Conservation (phyloP, 1,284 basidiomycete genomes). For the Cutaneotrichosporon cyanovorans region DNA sequence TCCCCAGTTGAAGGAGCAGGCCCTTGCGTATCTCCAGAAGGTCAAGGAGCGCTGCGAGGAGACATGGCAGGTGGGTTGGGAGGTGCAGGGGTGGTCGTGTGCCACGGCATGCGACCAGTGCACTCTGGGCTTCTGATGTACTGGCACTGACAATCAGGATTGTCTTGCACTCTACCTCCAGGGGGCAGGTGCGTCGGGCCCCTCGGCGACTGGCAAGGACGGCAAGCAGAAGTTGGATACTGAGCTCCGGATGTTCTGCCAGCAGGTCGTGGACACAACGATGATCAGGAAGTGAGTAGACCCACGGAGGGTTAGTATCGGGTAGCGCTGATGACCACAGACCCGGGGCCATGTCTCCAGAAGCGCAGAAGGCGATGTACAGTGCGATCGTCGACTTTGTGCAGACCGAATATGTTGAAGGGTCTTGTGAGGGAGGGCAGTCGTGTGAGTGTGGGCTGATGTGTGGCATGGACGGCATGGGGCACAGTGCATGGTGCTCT, state of each 20-base stretch:
- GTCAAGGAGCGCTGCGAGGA: constrained; percentile 43
- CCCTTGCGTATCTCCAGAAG: constrained; percentile 42
- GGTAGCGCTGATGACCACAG: constrained; percentile 15
- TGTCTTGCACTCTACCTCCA: constrained; percentile 45
- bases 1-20: constrained; percentile 39
- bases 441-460: constrained; percentile 30
- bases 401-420: constrained; percentile 44
- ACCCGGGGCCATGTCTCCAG: constrained; percentile 29
- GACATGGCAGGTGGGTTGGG: constrained; percentile 44
- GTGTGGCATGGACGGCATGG: no score
- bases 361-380: constrained; percentile 39
- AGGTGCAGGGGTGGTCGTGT: background rate
- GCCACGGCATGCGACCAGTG: no score
- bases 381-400: constrained; percentile 43
- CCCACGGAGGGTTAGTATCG: background rate
- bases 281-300: constrained; percentile 40
- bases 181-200: constrained; percentile 40
- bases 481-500: no score
- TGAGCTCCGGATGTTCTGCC: constrained; percentile 43
- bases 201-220: constrained; percentile 33
- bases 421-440: constrained; percentile 41
- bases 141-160: constrained; percentile 31
- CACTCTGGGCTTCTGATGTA: constrained; percentile 1
- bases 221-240: constrained; percentile 44
- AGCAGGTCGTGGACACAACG: constrained; percentile 45